These are phyloP conservation scores for Plenodomus lindquistii DNA, from an alignment of 2,329 filamentous ascomycete species.

Conservation along the genomic window DNA sequence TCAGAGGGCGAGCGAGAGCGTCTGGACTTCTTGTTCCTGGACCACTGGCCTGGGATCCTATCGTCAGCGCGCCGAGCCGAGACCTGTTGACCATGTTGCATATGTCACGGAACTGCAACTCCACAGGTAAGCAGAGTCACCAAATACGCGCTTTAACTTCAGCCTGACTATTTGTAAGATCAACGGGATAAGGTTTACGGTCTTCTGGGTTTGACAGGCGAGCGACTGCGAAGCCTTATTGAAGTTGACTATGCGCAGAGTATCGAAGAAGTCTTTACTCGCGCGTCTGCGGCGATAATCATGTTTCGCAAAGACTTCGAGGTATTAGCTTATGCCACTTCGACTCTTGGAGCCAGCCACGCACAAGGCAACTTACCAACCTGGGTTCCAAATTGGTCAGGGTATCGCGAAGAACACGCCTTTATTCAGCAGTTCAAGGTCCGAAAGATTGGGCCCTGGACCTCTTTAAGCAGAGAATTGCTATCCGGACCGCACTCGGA, in stretches of 20 bases:
- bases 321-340: constrained; percentile 9
- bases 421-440: constrained; percentile 10
- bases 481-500: neutral
- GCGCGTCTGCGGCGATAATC: constrained; percentile 11
- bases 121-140: neutral
- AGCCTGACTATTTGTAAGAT: neutral
- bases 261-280: constrained; percentile 12
- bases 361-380: constrained; percentile 2
- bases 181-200: constrained; percentile 16
- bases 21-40: constrained; percentile 13
- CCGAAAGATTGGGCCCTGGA: constrained; percentile 11
- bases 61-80: constrained; percentile 12
- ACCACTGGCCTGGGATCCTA: constrained; percentile 14
- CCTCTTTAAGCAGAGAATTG: constrained; percentile 5
- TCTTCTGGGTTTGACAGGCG: constrained; percentile 10
- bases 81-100: constrained; percentile 13
- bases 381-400: constrained; percentile 16
- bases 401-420: constrained; percentile 1
- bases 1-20: constrained; percentile 12
- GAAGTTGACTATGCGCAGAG: constrained; percentile 14
- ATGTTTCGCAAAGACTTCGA: constrained; percentile 13
- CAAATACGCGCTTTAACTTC: neutral
- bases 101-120: constrained; percentile 10
- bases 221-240: constrained; percentile 12
- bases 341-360: constrained; percentile 1